phyloP scores from a whole-genome alignment of 1,139 yeast genomes.

The Geotrichum carabidarum region DNA sequence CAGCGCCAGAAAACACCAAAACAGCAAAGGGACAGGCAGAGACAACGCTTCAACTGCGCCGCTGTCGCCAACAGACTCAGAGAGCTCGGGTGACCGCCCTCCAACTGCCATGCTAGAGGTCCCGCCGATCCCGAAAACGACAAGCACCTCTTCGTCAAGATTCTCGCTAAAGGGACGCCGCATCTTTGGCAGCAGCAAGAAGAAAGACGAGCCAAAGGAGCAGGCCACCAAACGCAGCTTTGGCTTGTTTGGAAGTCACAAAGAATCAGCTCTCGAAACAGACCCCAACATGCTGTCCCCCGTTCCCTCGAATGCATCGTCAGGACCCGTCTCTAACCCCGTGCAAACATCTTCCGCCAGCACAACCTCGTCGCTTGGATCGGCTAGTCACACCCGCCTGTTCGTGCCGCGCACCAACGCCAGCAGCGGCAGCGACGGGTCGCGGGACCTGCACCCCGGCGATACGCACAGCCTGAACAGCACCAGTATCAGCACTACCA shows the following conservation, averaged over 20 bases:
- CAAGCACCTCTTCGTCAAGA: background rate
- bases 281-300: background rate
- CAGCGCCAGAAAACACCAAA: background rate
- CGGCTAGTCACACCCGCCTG: background rate
- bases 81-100: background rate
- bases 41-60: background rate
- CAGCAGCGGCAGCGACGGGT: background rate
- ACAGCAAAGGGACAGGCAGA: background rate
- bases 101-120: background rate
- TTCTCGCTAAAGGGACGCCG: conserved; percentile 9
- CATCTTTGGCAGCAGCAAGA: conserved; percentile 1
- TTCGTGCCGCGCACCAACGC: background rate
- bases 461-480: background rate
- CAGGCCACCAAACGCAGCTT: background rate
- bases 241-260: background rate
- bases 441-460: background rate
- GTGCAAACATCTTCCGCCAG: background rate
- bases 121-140: background rate
- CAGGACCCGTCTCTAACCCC: background rate
- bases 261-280: background rate
- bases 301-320: background rate
- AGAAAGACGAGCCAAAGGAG: conserved; percentile 3
- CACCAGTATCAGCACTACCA: too few species aligned
- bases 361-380: background rate
- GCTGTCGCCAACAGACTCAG: conserved; percentile 1